Conservation (phyloP, 2,329 filamentous ascomycete species). For the Pestalotiopsis sp. region DNA sequence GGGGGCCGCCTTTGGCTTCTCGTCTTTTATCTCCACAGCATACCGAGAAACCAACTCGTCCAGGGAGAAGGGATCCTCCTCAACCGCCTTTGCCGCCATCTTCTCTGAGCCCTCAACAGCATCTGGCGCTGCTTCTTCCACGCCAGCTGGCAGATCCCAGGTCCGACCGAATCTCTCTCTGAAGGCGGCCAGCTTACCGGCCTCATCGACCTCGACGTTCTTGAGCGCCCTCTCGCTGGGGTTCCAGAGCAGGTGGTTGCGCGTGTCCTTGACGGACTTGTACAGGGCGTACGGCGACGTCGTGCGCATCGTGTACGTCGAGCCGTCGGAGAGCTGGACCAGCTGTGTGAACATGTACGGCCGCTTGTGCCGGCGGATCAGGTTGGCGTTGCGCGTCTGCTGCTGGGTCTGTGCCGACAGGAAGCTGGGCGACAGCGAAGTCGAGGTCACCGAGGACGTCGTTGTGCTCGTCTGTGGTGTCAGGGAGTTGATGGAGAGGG, state of each 20-base stretch:
- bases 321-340: constrained; percentile 88
- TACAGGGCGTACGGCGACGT: constrained; percentile 69
- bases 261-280: constrained; percentile 74
- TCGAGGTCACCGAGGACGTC: constrained; percentile 2
- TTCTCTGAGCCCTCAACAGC: constrained; percentile 19
- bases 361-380: constrained; percentile 83
- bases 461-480: constrained; percentile 25
- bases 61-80: constrained; percentile 35
- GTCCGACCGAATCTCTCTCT: constrained; percentile 79
- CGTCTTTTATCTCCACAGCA: constrained; percentile 38
- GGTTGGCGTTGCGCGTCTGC: constrained; percentile 80
- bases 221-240: constrained; percentile 77
- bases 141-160: constrained; percentile 63
- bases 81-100: constrained; percentile 26
- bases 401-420: constrained; percentile 28
- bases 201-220: constrained; percentile 94
- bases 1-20: constrained; percentile 36
- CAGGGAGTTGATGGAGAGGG: constrained; percentile 20
- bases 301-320: constrained; percentile 78
- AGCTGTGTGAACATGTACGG: constrained; percentile 98
- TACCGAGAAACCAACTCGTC: constrained; percentile 58
- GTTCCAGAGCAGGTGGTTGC: constrained; percentile 92
- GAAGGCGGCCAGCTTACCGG: constrained; percentile 85
- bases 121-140: constrained; percentile 31
- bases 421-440: not conserved